Evolutionary conservation across 2,329 filamentous ascomycete genomes (phyloP), one percentile per base, ranked within the genome.

Genomic region (Epichloe glyceriae): DNA sequence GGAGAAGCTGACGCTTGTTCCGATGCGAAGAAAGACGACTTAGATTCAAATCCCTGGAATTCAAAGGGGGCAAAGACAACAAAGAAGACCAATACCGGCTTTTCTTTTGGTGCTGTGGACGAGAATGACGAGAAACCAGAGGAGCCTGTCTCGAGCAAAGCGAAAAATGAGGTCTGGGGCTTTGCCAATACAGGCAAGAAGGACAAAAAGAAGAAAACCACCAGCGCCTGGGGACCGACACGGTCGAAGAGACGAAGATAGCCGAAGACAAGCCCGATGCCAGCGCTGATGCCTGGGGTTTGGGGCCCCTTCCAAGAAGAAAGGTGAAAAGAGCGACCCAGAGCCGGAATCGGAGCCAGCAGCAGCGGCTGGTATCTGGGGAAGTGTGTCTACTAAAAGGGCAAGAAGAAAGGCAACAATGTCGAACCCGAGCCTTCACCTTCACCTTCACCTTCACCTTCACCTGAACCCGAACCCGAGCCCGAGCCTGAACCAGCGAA

Each of bases 41-140:
- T 65, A 15, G 71, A 71, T 17, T 63, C 62, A 26, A 78, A 74
- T 54, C 69, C 76, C 14, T 80, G 77, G 78, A 67, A 67, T 56
- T 57, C 68, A 53, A 67, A 72, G 50, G 62, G 63, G 12, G 59
- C 64, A 5, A 79, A 78, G 54, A 61, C 74, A n/a, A 79, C 76
- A 61, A 78, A 75, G 58, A 75, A 75, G 62, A 67, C 59, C 34
- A 72, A 69, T 47, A 62, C 67, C 1, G 63, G 61, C 5, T 69
- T 76, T 51, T 64, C 68, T n/a, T 79, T 80, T 53, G 74, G 73
- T 20, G 59, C 63, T n/a, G 58, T 73, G 20, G 73, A 69, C 50
- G 69, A 68, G 12, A 35, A 50, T n/a, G 65, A 70, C 42, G 69
- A 69, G 26, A 67, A 68, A 47, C 52, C 58, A 39, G 65, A 67